Evolutionary conservation across 2,329 filamentous ascomycete species (phyloP).

Genomic region (Lithohypha guttulata): DNA sequence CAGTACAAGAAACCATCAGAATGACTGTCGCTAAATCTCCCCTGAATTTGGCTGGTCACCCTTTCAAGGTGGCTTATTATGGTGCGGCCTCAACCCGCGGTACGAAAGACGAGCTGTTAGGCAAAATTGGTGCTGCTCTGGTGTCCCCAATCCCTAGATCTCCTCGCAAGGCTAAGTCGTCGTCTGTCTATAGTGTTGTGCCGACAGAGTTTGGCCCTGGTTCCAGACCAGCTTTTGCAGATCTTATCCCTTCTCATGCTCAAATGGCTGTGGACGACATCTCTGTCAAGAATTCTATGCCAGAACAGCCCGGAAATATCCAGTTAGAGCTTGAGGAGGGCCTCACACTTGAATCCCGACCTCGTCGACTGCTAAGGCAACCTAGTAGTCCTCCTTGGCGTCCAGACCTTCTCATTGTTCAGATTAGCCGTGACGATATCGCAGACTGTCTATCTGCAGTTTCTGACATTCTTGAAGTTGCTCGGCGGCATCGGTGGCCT

Average conservation of each 20-base stretch:
- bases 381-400: background rate
- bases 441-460: slow-evolving; percentile 35
- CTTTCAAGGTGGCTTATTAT: slow-evolving; percentile 6
- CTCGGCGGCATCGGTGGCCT: slow-evolving; percentile 6
- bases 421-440: slow-evolving; percentile 37
- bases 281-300: slow-evolving; percentile 23
- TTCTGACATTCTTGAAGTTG: slow-evolving; percentile 16
- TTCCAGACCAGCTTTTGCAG: slow-evolving; percentile 36
- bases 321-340: slow-evolving; percentile 31
- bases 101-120: slow-evolving; percentile 12
- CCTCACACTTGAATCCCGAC: slow-evolving; percentile 1
- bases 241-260: slow-evolving; percentile 37
- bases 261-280: slow-evolving; percentile 41
- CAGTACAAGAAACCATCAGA: slow-evolving; percentile 19
- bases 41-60: slow-evolving; percentile 22
- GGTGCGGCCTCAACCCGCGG: background rate
- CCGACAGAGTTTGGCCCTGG: slow-evolving; percentile 38
- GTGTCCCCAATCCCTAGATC: slow-evolving; percentile 33
- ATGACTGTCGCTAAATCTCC: slow-evolving; percentile 36
- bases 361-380: background rate
- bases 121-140: slow-evolving; percentile 39
- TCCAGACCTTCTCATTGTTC: slow-evolving; percentile 28
- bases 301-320: slow-evolving; percentile 26
- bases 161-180: slow-evolving; percentile 27
- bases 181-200: slow-evolving; percentile 38